phyloP scores from a whole-genome alignment of 78 protist species.

The Anaeramoeba flamelloides region DNA sequence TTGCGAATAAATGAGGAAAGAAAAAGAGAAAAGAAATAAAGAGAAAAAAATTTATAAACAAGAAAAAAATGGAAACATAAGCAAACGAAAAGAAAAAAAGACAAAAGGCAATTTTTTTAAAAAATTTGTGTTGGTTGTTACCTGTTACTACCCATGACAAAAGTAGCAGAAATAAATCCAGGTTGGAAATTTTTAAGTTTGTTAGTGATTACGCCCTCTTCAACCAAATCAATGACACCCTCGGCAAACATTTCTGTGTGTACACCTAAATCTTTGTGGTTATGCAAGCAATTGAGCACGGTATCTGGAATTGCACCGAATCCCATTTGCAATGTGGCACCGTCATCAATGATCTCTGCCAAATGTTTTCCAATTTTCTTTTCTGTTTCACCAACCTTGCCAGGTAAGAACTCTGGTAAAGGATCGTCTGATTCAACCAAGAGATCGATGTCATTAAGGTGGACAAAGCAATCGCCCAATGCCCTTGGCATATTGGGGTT shows the following conservation, averaged over 20 bases:
- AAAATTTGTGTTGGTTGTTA: no score
- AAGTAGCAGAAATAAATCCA: neutral
- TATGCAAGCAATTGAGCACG: neutral
- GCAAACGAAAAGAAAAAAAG: no score
- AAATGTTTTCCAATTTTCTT: conserved; percentile 5
- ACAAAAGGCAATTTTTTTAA: no score
- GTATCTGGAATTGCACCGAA: conserved; percentile 37
- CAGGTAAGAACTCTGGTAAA: conserved; percentile 10
- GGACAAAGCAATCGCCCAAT: conserved; percentile 23
- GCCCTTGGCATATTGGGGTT: conserved; percentile 28
- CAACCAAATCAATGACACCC: conserved; percentile 13
- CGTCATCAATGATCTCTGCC: conserved; percentile 15
- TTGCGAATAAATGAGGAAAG: no score
- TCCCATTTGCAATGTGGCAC: conserved; percentile 36
- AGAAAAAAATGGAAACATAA: no score
- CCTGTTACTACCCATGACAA: no score
- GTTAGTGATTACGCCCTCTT: conserved; percentile 22
- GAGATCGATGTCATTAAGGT: neutral
- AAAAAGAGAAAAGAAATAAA: no score
- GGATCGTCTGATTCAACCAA: no score
- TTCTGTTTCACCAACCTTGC: neutral
- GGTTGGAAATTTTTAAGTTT: conserved; percentile 1
- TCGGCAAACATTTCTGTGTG: conserved; percentile 38
- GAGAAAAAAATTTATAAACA: no score
- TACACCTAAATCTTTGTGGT: conserved; percentile 27